Base-by-base conservation (phyloP, 164 flowering plant genomes). In the Kingdonia uniflora region DNA sequence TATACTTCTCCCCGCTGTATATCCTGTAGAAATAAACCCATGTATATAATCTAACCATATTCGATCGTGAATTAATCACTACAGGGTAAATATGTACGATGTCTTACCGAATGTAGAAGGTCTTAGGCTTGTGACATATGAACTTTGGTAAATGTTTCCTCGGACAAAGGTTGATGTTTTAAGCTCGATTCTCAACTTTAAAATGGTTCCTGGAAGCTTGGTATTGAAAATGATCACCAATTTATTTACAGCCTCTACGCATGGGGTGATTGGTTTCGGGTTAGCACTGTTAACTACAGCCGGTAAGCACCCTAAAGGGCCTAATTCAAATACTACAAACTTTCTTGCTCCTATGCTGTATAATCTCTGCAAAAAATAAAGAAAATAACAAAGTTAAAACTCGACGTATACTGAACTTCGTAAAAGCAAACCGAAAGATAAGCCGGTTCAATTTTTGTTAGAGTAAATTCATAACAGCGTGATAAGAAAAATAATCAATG, bases 241-340 rank as follows among this genome's bases (percentile, higher is more conserved):
- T 21, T 50, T 10, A 60, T 80, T 78, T 17, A 56, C 2, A 10
- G 59, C 62, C n/a, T 77, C 77, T 2, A 26, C 68, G 19, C 89
- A 82, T 46, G 49, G 22, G 19, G 76, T 73, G 2, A 4, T 24
- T 52, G 60, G 51, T 35, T 38, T 42, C 0, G 26, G 54, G 26
- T 11, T 40, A 16, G 11, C 17, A 2, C 10, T 43, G 1, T 21
- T 49, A 6, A 49, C 26, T 2, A 49, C 1, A 0, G 40, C 21
- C n/a, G 78, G 80, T 6, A 69, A 14, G 51, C 76, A 77, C 14
- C 82, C 82, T 0, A 77, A 13, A 0, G 81, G 68, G 1, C 73
- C 75, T 0, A 60, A 11, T 1, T 16, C 53, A 5, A 45, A 16
- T n/a, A 60, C 58, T 17, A 53, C 20, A 6, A 60, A 42, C 49